Evolutionary conservation across 805 yeast species (phyloP).

Genomic region (Vanderwaltozyma yarrowii): DNA sequence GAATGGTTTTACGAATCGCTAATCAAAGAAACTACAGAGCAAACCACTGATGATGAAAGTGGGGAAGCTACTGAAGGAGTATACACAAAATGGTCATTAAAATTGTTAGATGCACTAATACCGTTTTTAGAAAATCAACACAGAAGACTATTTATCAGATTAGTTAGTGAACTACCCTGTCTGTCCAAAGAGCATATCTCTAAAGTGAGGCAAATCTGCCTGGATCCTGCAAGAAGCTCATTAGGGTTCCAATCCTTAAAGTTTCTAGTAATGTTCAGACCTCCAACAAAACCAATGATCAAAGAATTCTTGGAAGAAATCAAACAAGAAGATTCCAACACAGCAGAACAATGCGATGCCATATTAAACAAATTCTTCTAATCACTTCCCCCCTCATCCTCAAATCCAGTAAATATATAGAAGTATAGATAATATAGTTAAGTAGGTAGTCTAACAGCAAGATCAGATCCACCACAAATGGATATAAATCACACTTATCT

Average conservation of each 20-base stretch:
- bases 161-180: slow-evolving; percentile 80
- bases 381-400: too few relatives aligned
- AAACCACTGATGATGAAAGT: slow-evolving; percentile 7
- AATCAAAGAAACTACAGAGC: slow-evolving; percentile 9
- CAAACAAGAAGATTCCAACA: slow-evolving; percentile 17
- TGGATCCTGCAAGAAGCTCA: slow-evolving; percentile 73
- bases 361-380: slow-evolving; percentile 19
- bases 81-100: slow-evolving; percentile 62
- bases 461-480: too few relatives aligned
- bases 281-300: slow-evolving; percentile 52
- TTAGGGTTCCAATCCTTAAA: slow-evolving; percentile 78
- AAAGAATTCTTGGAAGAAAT: slow-evolving; percentile 23
- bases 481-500: too few relatives aligned
- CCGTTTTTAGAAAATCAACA: slow-evolving; percentile 80
- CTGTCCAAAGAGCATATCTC: slow-evolving; percentile 52
- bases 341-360: slow-evolving; percentile 20
- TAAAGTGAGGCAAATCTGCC: slow-evolving; percentile 61
- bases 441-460: too few relatives aligned
- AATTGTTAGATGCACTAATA: slow-evolving; percentile 64
- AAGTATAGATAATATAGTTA: too few relatives aligned
- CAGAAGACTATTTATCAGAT: slow-evolving; percentile 66
- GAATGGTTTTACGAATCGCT: slow-evolving; percentile 69
- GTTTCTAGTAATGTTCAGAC: slow-evolving; percentile 79
- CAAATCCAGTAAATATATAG: too few relatives aligned
- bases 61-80: slow-evolving; percentile 23